Percentiles rank a stretch among this genome's conserved stretches.
These are phyloP conservation scores for Lindgomyces ingoldianus DNA, from an alignment of 495 filamentous ascomycete species.

Conservation along the genomic window DNA sequence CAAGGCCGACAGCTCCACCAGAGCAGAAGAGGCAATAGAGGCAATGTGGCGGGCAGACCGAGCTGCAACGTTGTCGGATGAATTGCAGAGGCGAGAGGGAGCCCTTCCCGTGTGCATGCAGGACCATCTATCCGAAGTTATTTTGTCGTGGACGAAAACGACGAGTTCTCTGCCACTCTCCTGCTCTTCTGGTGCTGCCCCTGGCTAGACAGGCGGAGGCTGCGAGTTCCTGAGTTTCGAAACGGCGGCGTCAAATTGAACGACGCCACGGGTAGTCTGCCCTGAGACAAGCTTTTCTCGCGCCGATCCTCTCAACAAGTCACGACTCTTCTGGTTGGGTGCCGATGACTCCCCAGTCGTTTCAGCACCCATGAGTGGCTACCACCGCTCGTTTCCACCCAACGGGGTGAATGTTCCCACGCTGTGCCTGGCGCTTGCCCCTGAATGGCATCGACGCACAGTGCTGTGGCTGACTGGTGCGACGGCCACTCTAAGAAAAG, in stretches of 20 bases:
- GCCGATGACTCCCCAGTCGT: slow-evolving; percentile 1
- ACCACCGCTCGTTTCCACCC: slow-evolving; percentile 1
- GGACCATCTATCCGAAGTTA: background rate
- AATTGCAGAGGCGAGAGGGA: no score
- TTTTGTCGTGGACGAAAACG: background rate
- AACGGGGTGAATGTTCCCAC: background rate
- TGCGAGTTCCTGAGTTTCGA: background rate
- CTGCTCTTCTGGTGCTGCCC: background rate
- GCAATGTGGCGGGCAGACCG: no score
- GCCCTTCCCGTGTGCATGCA: background rate
- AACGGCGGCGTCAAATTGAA: background rate
- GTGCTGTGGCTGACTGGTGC: slow-evolving; percentile 21
- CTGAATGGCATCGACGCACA: background rate
- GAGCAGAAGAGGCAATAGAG: no score
- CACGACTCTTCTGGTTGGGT: background rate
- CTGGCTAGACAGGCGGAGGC: background rate
- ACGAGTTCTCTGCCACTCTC: background rate
- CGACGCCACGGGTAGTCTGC: no score
- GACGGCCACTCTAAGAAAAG: slow-evolving; percentile 31
- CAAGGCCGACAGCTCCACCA: background rate
- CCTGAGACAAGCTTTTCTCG: slow-evolving; percentile 11
- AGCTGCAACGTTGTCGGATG: no score
- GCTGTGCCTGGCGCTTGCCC: slow-evolving; percentile 18
- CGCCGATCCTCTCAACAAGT: background rate
- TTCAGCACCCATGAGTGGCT: slow-evolving; percentile 5